Conservation (phyloP, 306 rosid species). For the Pterocarpus macrocarpus region DNA sequence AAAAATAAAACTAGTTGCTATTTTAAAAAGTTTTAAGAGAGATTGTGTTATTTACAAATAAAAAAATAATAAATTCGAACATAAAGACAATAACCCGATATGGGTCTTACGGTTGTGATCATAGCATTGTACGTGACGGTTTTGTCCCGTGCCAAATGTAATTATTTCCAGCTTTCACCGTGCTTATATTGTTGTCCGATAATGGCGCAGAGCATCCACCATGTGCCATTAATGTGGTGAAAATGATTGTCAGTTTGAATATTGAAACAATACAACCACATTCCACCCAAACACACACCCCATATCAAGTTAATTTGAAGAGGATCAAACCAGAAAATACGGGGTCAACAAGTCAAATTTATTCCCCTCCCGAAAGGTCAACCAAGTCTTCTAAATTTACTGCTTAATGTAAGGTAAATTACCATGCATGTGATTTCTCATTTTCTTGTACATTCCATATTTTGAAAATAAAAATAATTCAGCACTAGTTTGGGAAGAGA, state of each 20-base stretch:
- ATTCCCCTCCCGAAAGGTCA: too few relatives aligned
- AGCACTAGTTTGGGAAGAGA: background rate
- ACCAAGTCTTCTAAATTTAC: too few relatives aligned
- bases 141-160: background rate
- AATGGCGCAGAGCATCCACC: conserved; percentile 12
- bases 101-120: too few relatives aligned
- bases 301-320: background rate
- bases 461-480: background rate
- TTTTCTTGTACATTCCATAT: background rate
- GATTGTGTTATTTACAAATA: too few relatives aligned
- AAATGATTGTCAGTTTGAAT: conserved; percentile 33
- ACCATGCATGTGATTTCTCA: background rate
- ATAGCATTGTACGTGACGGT: too few relatives aligned
- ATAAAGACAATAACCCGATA: too few relatives aligned
- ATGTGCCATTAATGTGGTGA: conserved; percentile 14
- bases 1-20: too few relatives aligned
- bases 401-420: background rate
- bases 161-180: background rate
- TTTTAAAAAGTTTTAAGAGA: too few relatives aligned
- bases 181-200: background rate
- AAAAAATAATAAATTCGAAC: too few relatives aligned
- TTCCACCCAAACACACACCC: background rate
- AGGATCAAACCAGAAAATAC: background rate
- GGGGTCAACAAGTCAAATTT: background rate
- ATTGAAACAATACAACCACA: background rate